These are phyloP conservation scores for Cenchrus purpureus DNA, from an alignment of 176 grass and related monocot genomes.

Conservation along the genomic window DNA sequence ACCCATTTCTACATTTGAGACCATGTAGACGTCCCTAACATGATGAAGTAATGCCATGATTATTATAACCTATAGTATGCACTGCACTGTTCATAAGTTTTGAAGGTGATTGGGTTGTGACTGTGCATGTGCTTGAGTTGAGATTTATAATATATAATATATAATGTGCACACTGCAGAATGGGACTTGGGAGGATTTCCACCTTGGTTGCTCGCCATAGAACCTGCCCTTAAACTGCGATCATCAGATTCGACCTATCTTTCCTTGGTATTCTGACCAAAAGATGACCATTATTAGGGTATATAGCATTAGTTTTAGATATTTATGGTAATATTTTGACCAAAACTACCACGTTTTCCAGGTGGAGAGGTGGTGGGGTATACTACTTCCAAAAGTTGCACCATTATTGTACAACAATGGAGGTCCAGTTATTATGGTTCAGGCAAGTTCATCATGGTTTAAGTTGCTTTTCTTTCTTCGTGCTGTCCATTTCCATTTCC, in stretches of 20 bases:
- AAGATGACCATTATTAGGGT: neutral
- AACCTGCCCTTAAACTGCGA: slow-evolving; percentile 80
- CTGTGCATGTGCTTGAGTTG: neutral
- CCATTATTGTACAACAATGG: slow-evolving; percentile 82
- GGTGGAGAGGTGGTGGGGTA: slow-evolving; percentile 93
- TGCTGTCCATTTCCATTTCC: slow-evolving; percentile 16
- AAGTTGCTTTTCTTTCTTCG: slow-evolving; percentile 11
- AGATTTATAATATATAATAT: slow-evolving; percentile 9
- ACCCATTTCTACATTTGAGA: too few relatives aligned
- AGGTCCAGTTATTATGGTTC: slow-evolving; percentile 93
- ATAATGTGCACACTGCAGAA: slow-evolving; percentile 59
- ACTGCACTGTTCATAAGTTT: too few relatives aligned
- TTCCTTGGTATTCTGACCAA: slow-evolving; percentile 66
- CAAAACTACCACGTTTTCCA: slow-evolving; percentile 44
- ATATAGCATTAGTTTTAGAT: slow-evolving; percentile 27
- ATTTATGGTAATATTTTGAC: slow-evolving; percentile 38
- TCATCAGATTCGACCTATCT: slow-evolving; percentile 85
- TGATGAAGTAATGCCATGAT: too few relatives aligned
- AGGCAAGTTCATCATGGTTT: slow-evolving; percentile 59
- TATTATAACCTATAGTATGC: too few relatives aligned
- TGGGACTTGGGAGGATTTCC: slow-evolving; percentile 98
- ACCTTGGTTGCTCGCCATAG: slow-evolving; percentile 85
- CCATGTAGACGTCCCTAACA: too few relatives aligned
- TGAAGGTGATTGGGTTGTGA: too few relatives aligned
- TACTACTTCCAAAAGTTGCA: slow-evolving; percentile 76